These are phyloP conservation scores for Carpinus fangiana DNA, from an alignment of 306 rosid genomes.

Conservation along the genomic window DNA sequence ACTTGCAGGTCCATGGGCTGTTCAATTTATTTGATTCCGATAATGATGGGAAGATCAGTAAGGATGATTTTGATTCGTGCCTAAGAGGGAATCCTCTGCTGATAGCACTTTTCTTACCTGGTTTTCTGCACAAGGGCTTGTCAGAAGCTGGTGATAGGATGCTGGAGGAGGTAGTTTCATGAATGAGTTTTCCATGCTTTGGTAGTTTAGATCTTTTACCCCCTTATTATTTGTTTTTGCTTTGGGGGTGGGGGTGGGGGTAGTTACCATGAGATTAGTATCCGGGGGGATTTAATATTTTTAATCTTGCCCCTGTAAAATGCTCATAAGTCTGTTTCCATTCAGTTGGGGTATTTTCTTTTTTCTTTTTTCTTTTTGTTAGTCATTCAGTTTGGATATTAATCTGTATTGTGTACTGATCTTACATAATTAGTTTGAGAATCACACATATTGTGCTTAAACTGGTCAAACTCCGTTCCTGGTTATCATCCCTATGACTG, in stretches of 20 bases:
- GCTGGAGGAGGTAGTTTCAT: constrained; percentile 47
- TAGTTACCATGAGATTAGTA: background rate
- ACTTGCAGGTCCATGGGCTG: constrained; percentile 62
- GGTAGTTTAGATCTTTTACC: constrained; percentile 10
- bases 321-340: constrained; percentile 11
- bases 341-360: background rate
- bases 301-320: constrained; percentile 15
- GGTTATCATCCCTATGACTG: too few relatives aligned
- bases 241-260: background rate
- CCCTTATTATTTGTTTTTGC: constrained; percentile 17
- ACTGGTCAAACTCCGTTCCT: background rate
- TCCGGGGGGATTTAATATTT: constrained; percentile 28
- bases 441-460: background rate
- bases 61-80: constrained; percentile 60
- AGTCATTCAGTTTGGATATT: background rate
- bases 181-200: constrained; percentile 7
- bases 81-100: constrained; percentile 75
- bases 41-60: constrained; percentile 60
- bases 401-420: background rate
- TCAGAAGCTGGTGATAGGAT: constrained; percentile 28
- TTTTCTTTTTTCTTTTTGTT: too few relatives aligned
- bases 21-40: constrained; percentile 58
- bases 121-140: constrained; percentile 37
- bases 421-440: background rate
- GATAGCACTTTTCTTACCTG: constrained; percentile 66